A percentile compares a stretch with the other conserved stretches of the same genome.
Evolutionary conservation across 73 alveolate species (phyloP).

Genomic region (Blepharisma stoltei): DNA sequence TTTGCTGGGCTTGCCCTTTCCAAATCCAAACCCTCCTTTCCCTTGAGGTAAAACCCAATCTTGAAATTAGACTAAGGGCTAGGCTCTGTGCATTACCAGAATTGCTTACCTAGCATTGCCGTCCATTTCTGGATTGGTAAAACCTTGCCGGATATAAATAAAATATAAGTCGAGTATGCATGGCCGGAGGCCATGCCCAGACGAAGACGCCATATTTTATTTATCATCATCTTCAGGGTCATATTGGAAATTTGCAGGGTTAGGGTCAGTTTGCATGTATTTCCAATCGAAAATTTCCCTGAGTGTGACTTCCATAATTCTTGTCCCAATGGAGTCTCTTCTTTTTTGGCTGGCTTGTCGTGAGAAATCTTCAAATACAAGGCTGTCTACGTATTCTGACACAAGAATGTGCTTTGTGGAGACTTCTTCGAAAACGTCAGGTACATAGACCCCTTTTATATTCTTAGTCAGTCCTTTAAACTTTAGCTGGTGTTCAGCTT

Average conservation of each 20-base stretch:
- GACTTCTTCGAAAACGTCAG: conserved; percentile 46
- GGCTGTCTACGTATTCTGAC: conserved; percentile 59
- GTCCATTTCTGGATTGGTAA: too few species aligned
- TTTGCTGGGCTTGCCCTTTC: too few species aligned
- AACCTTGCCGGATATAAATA: too few species aligned
- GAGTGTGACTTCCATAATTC: conserved; percentile 50
- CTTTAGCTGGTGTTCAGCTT: conserved; percentile 43
- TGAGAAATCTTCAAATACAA: conserved; percentile 43
- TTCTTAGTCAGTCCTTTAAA: conserved; percentile 38
- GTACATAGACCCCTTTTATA: conserved; percentile 37
- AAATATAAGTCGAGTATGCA: too few species aligned
- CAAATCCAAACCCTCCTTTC: too few species aligned
- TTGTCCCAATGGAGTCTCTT: conserved; percentile 56
- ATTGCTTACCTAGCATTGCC: too few species aligned
- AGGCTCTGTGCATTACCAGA: too few species aligned
- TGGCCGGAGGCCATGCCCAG: too few species aligned
- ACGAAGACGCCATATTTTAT: too few species aligned
- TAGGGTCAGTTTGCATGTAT: conserved; percentile 82
- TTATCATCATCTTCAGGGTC: conserved; percentile 39
- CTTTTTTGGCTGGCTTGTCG: conserved; percentile 36
- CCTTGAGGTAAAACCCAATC: too few species aligned
- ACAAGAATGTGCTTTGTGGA: conserved; percentile 54
- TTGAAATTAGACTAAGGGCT: too few species aligned
- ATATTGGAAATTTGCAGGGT: conserved; percentile 74
- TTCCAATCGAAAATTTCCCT: conserved; percentile 67